Evolutionary conservation across 176 grass and related monocot species (phyloP).

Genomic region (Rhynchospora pubera): DNA sequence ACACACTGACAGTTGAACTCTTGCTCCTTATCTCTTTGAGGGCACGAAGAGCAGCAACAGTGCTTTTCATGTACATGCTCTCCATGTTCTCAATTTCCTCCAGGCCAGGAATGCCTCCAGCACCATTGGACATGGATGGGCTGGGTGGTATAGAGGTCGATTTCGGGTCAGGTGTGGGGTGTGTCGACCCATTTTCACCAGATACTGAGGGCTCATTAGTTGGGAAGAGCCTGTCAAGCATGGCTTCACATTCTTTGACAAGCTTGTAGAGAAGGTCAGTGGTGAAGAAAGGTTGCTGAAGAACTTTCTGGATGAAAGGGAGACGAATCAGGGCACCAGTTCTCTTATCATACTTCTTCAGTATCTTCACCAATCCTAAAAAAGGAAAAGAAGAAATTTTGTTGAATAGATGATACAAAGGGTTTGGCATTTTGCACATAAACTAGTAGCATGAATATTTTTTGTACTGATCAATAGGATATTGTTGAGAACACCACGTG

Average conservation of each 20-base stretch:
- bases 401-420: neutral
- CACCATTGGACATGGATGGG: slow-evolving; percentile 31
- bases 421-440: neutral
- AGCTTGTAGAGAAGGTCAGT: slow-evolving; percentile 79
- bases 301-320: slow-evolving; percentile 85
- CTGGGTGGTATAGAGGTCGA: slow-evolving; percentile 12
- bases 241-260: slow-evolving; percentile 78
- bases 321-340: slow-evolving; percentile 79
- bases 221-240: slow-evolving; percentile 69
- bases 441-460: neutral
- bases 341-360: slow-evolving; percentile 98
- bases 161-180: neutral
- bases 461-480: slow-evolving; percentile 6
- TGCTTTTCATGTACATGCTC: slow-evolving; percentile 92
- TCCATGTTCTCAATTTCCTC: slow-evolving; percentile 92
- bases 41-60: slow-evolving; percentile 53
- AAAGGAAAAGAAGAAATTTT: slow-evolving; percentile 8
- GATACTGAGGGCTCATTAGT: slow-evolving; percentile 45
- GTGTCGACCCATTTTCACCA: slow-evolving; percentile 18
- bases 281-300: slow-evolving; percentile 94
- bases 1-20: slow-evolving; percentile 83
- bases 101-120: slow-evolving; percentile 37
- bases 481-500: no score
- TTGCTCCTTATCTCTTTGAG: slow-evolving; percentile 79
- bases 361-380: slow-evolving; percentile 85